Evolutionary conservation across 2,329 filamentous ascomycete species (phyloP).

Genomic region (Metarhizium robertsii): DNA sequence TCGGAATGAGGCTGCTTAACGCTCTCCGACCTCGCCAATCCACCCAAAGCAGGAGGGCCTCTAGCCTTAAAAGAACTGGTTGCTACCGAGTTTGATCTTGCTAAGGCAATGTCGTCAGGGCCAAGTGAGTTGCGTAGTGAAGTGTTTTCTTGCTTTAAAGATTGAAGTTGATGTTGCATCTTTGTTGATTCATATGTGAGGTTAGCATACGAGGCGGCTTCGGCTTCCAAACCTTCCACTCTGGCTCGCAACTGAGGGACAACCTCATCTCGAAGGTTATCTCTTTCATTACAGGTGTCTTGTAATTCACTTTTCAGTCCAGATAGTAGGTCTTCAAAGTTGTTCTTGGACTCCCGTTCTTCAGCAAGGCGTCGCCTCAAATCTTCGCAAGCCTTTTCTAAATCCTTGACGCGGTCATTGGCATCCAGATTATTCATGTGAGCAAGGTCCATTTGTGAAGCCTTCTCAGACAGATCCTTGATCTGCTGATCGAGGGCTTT

Average conservation of each 20-base stretch:
- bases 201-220: constrained; percentile 63
- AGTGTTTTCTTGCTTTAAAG: constrained; percentile 59
- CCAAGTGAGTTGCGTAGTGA: constrained; percentile 35
- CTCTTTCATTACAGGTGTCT: constrained; percentile 75
- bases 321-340: constrained; percentile 84
- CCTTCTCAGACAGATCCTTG: constrained; percentile 68
- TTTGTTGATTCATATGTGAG: constrained; percentile 72
- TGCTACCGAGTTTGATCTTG: constrained; percentile 59
- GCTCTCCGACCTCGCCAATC: constrained; percentile 51
- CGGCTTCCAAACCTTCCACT: constrained; percentile 67
- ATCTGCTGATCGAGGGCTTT: constrained; percentile 76
- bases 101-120: constrained; percentile 26
- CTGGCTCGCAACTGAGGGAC: constrained; percentile 69
- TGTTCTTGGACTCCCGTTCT: constrained; percentile 80
- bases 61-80: constrained; percentile 36
- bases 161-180: constrained; percentile 77
- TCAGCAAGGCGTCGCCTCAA: constrained; percentile 72
- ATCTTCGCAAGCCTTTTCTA: constrained; percentile 75
- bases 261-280: constrained; percentile 83
- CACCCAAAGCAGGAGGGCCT: constrained; percentile 25
- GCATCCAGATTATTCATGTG: constrained; percentile 48
- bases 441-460: constrained; percentile 51
- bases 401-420: constrained; percentile 58
- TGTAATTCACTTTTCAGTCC: constrained; percentile 78
- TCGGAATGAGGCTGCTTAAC: constrained; percentile 42